Base-by-base conservation (phyloP, 2,329 filamentous ascomycete species). In the Fusarium pseudoanthophilum region DNA sequence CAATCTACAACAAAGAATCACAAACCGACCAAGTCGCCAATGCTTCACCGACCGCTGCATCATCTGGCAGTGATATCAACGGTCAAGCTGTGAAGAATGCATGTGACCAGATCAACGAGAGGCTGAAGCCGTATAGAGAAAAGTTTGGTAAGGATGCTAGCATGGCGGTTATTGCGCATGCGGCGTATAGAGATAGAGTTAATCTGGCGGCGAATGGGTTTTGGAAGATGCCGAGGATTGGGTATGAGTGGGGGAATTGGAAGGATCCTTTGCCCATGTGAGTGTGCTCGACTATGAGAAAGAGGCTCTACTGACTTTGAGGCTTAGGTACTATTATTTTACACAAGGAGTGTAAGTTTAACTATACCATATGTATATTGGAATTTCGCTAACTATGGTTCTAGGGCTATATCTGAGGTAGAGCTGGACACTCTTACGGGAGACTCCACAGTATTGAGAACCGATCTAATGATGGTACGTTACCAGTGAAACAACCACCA, bases 201-300 rank as follows among this genome's bases (percentile, higher is more conserved):
- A 97, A 97, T 79, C 89, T 97, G 16, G 94, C 92, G 32, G 95
- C 95, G 5, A 94, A 97, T 74, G 95, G 95, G 2, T 96, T 95
- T 84, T 97, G 97, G 87, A 94, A 93, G 79, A 97, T 95, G 0
- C 95, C 95, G 0, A 93, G 97, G 72, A 97, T 97, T 73, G 95
- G 95, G 7, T 97, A 97, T 78, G 89, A 91, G 4, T 97, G 95
- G 95, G 94, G 92, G 26, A 90, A 91, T 64, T 97, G 97, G 83
- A 21, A 92, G 94, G 82, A 96, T 97, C 94, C 97, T 93, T 86
- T 97, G 93, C 85, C 97, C 2, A 60, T 60, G 58, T 53, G 28
- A 39, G 57, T 60, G 5, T 10, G 0, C 28, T 6, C 10, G 36
- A 37, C 5, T 16, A 1, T 26, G 1, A 3, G 2, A 4, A 1